Evolutionary conservation across 331 rosid genomes (phyloP), one percentile per base, ranked within the genome.

Genomic region (Quercus lobata): DNA sequence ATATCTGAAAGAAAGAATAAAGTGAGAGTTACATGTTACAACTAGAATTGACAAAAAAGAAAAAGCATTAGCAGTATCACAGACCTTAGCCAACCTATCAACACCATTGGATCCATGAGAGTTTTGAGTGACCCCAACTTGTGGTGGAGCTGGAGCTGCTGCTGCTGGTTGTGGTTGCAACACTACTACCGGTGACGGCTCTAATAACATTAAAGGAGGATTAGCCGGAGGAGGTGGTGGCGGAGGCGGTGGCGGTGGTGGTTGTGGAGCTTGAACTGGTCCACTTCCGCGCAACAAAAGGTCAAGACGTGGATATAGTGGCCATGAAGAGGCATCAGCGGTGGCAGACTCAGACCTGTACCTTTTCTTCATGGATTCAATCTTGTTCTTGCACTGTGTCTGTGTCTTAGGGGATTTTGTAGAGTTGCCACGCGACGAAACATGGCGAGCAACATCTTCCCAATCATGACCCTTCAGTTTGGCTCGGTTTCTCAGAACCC

Each of bases 371-470:
- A 96, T 96, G 17, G 99, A 96, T 86, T 96, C 99, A 4, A 96
- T 93, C 90, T 96, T 96, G 86, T 96, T 96, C 92, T 96, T 93
- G 82, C 99, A 96, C 90, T 96, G 99, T 0, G 99, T 96, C 44
- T 93, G 98, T 0, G 99, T 96, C 76, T 96, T 93, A 2, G 92
- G 82, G 0, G 97, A 88, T 10, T 93, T 96, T 22, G 92, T 81
- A 5, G 78, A 87, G 55, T 81, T 87, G 14, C 86, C 83, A 34
- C 99, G 84, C 0, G 94, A 89, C 0, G 98, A 96, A 3, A 96
- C 97, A 65, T 82, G 30, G 61, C 75, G 80, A 1, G 98, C 97
- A 18, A 93, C 97, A 30, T 96, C 99, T 77, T 96, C 99, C 98
- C 96, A 94, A 7, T 94, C 98, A 49, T 89, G 96, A 16, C 98